Conservation (phyloP, 2,329 filamentous ascomycete genomes). For the Arthrobotrys conoides region DNA sequence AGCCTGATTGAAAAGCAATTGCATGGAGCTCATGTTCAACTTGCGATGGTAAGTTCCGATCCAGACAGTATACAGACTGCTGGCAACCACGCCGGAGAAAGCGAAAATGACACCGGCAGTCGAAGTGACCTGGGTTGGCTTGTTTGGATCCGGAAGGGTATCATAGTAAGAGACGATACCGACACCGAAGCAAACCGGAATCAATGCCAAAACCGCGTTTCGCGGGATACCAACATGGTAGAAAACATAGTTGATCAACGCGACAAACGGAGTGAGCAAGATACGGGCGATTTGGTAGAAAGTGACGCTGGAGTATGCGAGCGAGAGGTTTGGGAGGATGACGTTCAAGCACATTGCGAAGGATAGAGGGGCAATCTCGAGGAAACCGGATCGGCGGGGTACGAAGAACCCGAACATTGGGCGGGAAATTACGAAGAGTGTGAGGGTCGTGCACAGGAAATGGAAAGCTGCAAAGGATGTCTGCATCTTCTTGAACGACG, state of each 20-base stretch:
- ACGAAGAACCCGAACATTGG: conserved; percentile 74
- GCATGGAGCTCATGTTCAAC: conserved; percentile 77
- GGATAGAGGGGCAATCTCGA: conserved; percentile 76
- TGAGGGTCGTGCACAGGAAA: conserved; percentile 77
- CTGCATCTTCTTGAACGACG: conserved; percentile 74
- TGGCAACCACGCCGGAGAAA: conserved; percentile 75
- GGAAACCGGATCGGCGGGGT: conserved; percentile 72
- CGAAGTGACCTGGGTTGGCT: conserved; percentile 72
- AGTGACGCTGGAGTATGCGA: conserved; percentile 77
- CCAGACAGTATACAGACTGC: conserved; percentile 78
- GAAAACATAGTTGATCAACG: conserved; percentile 76
- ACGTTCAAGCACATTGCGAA: conserved; percentile 79
- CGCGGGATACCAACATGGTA: conserved; percentile 73
- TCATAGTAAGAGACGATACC: conserved; percentile 79
- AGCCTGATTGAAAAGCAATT: conserved; percentile 78
- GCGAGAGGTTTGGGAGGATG: conserved; percentile 77
- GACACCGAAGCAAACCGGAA: conserved; percentile 76
- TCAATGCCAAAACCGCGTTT: conserved; percentile 72
- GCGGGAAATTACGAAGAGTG: conserved; percentile 75
- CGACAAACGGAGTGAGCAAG: conserved; percentile 76
- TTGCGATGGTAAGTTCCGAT: conserved; percentile 77
- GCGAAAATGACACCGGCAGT: conserved; percentile 76
- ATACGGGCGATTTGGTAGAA: conserved; percentile 80
- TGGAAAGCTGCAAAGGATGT: conserved; percentile 78
- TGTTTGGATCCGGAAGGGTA: conserved; percentile 71